These are phyloP conservation scores for Marchantia polymorpha DNA, from an alignment of 225 moss, liverwort and hornwort species.

Conservation along the genomic window DNA sequence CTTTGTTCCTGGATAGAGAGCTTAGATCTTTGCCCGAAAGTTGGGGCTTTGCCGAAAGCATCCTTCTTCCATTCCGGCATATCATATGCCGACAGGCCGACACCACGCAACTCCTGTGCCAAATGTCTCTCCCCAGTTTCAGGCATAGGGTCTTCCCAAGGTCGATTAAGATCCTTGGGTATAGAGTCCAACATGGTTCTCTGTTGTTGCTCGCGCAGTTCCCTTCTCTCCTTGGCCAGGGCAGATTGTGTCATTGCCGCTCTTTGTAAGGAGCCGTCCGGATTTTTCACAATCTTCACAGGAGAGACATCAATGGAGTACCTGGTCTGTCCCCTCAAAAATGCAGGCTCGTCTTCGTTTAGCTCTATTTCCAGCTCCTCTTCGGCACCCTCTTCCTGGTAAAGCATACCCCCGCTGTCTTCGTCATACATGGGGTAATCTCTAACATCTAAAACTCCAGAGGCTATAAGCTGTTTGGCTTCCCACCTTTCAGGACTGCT, in stretches of 20 bases:
- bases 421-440: constrained; percentile 99
- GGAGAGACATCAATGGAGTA: constrained; percentile 95
- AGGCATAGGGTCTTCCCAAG: constrained; percentile 98
- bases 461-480: constrained; percentile 94
- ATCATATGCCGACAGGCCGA: constrained; percentile 87
- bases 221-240: constrained; percentile 84
- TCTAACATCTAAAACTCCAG: constrained; percentile 81
- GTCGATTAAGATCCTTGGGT: constrained; percentile 93
- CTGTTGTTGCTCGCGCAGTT: constrained; percentile 90
- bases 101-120: constrained; percentile 95
- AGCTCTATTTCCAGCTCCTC: constrained; percentile 97
- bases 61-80: constrained; percentile 99
- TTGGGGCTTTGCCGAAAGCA: constrained; percentile 95
- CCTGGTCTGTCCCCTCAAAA: constrained; percentile 88
- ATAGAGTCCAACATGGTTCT: constrained; percentile 93
- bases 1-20: constrained; percentile 95
- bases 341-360: constrained; percentile 94
- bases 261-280: constrained; percentile 90
- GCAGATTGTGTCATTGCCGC: constrained; percentile 99
- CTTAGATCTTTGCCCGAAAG: constrained; percentile 90
- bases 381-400: constrained; percentile 94
- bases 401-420: constrained; percentile 82
- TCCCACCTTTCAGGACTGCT: constrained; percentile 97
- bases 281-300: constrained; percentile 96
- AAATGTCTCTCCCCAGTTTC: constrained; percentile 94